A percentile compares a stretch with the other conserved stretches of the same genome.
These are phyloP conservation scores for Wolfiporia cocos DNA, from an alignment of 1,284 basidiomycete species.

Conservation along the genomic window DNA sequence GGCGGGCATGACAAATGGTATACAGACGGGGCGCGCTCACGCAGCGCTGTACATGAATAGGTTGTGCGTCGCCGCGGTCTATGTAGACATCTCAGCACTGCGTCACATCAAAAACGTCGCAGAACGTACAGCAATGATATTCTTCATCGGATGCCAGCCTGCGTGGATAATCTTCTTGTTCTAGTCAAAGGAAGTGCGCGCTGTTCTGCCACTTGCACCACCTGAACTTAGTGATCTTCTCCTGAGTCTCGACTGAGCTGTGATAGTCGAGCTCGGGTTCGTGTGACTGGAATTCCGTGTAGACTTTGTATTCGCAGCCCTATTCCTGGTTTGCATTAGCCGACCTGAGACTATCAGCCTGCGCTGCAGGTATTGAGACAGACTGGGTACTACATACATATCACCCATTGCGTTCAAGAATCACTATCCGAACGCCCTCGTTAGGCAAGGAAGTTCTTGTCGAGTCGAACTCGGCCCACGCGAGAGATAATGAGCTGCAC, in stretches of 20 bases:
- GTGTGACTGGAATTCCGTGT: constrained; percentile 99
- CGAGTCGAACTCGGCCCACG: constrained; percentile 94
- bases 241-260: constrained; percentile 99
- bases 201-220: constrained; percentile 99
- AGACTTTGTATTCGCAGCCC: constrained; percentile 99
- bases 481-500: constrained; percentile 18
- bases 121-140: constrained; percentile 86
- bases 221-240: constrained; percentile 99
- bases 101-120: no score
- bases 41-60: constrained; percentile 84
- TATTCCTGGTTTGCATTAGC: constrained; percentile 70
- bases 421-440: constrained; percentile 97
- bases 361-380: no score
- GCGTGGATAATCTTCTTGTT: constrained; percentile 99
- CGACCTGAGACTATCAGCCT: no score
- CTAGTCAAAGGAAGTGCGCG: constrained; percentile 96
- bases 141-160: constrained; percentile 96
- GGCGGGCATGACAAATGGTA: constrained; percentile 3
- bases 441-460: constrained; percentile 99
- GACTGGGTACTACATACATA: no score
- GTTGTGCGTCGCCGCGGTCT: constrained; percentile 96
- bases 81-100: constrained; percentile 2
- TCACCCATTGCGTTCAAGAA: constrained; percentile 98
- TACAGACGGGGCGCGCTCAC: constrained; percentile 31
- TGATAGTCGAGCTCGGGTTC: constrained; percentile 99